Base-by-base conservation (phyloP, 768 basidiomycete species). In the Kwoniella mangroviensis region DNA sequence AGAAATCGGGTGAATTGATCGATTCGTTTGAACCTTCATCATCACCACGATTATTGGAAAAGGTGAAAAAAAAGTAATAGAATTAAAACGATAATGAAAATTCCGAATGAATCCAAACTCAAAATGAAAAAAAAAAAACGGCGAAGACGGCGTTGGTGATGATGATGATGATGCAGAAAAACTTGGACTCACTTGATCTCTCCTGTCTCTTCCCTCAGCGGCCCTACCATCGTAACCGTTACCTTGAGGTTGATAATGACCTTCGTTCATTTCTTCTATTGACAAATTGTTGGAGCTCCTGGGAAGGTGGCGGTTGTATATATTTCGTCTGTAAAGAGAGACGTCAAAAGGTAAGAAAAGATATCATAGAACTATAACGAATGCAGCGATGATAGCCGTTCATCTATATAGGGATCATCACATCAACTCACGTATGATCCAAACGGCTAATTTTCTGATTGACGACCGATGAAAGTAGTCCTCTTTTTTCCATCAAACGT, bases 101-200 rank as follows among this genome's bases (percentile, higher is more conserved):
- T 26, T 57, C 17, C 21, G 21, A 57, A 57, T 26, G 13, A n/a
- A 40, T 4, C 24, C 56, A 34, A 57, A 57, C 56, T 24, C 56
- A 57, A 57, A 24, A 13, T 13, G 9, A 24, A 57, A 24, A 19
- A 24, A 57, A 24, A 19, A 53, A 53, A 49, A 56, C 40, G 65
- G 55, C 54, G 43, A 58, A 28, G 34, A 66, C 65, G 65, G 42
- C 55, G 65, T 26, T 15, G 21, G 17, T 4, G 28, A 41, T 41
- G 52, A 57, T 65, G n/a, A 1, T 22, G 22, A 28, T n/a, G n/a
- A n/a, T n/a, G n/a, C n/a, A n/a, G n/a, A n/a, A n/a, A n/a, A 24
- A n/a, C 9, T 43, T 43, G 42, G 21, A 68, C 70, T 72, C 55
- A 72, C 70, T 49, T 67, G 65, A 26, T 72, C 70, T 53, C 70